Evolutionary conservation across 805 yeast species (phyloP).

Genomic region (Teunomyces gatunensis): DNA sequence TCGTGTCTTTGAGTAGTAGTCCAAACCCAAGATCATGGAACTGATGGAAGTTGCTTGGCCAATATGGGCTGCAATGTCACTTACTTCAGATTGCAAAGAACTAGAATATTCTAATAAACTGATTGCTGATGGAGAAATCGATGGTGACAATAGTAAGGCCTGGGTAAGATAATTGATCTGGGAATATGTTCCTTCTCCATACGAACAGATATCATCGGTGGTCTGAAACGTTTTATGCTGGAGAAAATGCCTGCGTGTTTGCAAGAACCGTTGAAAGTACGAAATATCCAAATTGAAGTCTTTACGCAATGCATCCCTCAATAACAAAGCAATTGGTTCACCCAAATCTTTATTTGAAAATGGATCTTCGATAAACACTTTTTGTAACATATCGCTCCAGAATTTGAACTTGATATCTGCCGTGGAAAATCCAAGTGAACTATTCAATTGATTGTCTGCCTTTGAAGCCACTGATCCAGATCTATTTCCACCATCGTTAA

Average conservation of each 20-base stretch:
- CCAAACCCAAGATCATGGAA: slow-evolving; percentile 57
- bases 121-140: slow-evolving; percentile 55
- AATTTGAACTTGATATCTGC: slow-evolving; percentile 61
- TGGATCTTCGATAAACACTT: slow-evolving; percentile 38
- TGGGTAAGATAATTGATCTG: slow-evolving; percentile 70
- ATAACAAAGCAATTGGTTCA: slow-evolving; percentile 63
- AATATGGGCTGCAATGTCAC: slow-evolving; percentile 71
- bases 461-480: slow-evolving; percentile 22
- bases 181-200: slow-evolving; percentile 77
- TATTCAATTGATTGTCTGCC: slow-evolving; percentile 29
- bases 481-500: slow-evolving; percentile 31
- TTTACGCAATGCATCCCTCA: slow-evolving; percentile 50
- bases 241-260: slow-evolving; percentile 55
- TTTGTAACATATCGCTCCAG: slow-evolving; percentile 65
- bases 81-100: slow-evolving; percentile 40
- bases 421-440: slow-evolving; percentile 38
- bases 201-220: slow-evolving; percentile 61
- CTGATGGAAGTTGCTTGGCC: slow-evolving; percentile 81
- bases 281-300: slow-evolving; percentile 51
- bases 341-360: slow-evolving; percentile 38
- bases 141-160: slow-evolving; percentile 54
- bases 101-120: slow-evolving; percentile 47
- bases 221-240: slow-evolving; percentile 45
- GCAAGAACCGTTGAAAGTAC: slow-evolving; percentile 58
- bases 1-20: slow-evolving; percentile 51